Percentiles rank a stretch among this genome's conserved stretches.
These are phyloP conservation scores for Xerocomus nothofagi DNA, from an alignment of 1,284 basidiomycete genomes.

Conservation along the genomic window DNA sequence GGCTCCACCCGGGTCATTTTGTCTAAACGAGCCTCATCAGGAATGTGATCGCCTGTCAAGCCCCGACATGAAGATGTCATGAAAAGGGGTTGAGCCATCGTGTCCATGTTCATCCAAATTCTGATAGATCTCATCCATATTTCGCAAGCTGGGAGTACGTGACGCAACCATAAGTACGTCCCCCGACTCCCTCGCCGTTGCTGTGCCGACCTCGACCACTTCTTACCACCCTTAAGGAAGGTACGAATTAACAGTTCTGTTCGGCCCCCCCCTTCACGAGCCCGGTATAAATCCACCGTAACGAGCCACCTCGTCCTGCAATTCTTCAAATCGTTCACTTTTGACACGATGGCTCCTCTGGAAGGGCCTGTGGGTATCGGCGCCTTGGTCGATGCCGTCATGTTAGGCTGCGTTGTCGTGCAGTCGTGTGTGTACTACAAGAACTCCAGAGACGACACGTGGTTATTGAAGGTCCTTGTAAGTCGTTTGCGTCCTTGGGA, in stretches of 20 bases:
- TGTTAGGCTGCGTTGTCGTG: slow-evolving; percentile 27
- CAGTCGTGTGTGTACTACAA: slow-evolving; percentile 31
- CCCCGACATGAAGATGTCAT: slow-evolving; percentile 22
- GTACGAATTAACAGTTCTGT: slow-evolving; percentile 11
- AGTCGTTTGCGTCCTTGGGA: slow-evolving; percentile 1
- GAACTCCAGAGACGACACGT: slow-evolving; percentile 13
- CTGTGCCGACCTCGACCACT: slow-evolving; percentile 15
- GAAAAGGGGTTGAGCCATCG: slow-evolving; percentile 4
- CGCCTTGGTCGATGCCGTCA: slow-evolving; percentile 23
- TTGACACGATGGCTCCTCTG: slow-evolving; percentile 23
- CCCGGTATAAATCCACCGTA: slow-evolving; percentile 16
- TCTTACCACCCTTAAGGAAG: slow-evolving; percentile 7
- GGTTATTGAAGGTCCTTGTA: slow-evolving; percentile 20
- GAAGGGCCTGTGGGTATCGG: slow-evolving; percentile 28
- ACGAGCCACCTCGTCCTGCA: neutral
- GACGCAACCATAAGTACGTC: slow-evolving; percentile 14
- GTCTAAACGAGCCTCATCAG: neutral
- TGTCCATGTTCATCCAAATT: slow-evolving; percentile 12
- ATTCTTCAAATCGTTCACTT: neutral
- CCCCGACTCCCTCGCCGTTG: slow-evolving; percentile 9
- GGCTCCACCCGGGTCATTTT: too few relatives aligned
- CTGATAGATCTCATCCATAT: slow-evolving; percentile 15
- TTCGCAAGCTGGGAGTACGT: slow-evolving; percentile 18
- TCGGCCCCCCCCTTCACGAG: slow-evolving; percentile 8
- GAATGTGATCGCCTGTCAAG: slow-evolving; percentile 8